Evolutionary conservation across 2,329 filamentous ascomycete species (phyloP), one percentile per base, ranked within the genome.

Genomic region (Aaosphaeria pasadenensis): DNA sequence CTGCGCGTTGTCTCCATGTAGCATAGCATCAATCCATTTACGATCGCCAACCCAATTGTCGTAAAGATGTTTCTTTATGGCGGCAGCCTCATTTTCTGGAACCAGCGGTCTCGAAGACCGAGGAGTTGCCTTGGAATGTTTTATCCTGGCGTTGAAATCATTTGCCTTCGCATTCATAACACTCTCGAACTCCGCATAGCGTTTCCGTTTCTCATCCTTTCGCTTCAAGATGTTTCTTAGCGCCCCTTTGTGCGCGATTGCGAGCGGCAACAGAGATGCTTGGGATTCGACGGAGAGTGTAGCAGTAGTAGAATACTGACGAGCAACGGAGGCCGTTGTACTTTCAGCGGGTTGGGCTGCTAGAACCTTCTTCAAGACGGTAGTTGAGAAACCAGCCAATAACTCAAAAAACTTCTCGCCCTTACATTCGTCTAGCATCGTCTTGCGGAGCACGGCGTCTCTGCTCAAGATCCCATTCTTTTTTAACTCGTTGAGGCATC

Each of bases 401-500:
- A 96, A 74, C 64, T 99, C 94, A 65, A 91, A 91, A 46, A 97
- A 82, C 54, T 89, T 86, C 46, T 96, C 91, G 5, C 92, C 92
- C 56, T 88, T 91, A 73, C 94, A 99, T 60, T 99, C 92, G 65
- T 99, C 94, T 44, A 99, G 77, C 89, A 96, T 96, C 0, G 90
- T 95, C 74, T 96, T 96, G 44, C 94, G 84, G 31, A 97, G 73
- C 1, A 95, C 81, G 0, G 82, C 81, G 62, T 96, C 91, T 43
- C 89, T 80, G 3, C 90, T 89, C 6, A 97, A 76, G 0, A 86
- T 76, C 30, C 91, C 91, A 72, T 84, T 89, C 74, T 95, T 95
- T 75, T 97, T 97, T 50, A 90, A 77, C 44, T 89, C 86, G 54
- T 92, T 88, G 46, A 99, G 82, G 56, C 81, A 84, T 69, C 90